Evolutionary conservation across 2,329 filamentous ascomycete genomes (phyloP).

Genomic region (Ceratocystis destructans): DNA sequence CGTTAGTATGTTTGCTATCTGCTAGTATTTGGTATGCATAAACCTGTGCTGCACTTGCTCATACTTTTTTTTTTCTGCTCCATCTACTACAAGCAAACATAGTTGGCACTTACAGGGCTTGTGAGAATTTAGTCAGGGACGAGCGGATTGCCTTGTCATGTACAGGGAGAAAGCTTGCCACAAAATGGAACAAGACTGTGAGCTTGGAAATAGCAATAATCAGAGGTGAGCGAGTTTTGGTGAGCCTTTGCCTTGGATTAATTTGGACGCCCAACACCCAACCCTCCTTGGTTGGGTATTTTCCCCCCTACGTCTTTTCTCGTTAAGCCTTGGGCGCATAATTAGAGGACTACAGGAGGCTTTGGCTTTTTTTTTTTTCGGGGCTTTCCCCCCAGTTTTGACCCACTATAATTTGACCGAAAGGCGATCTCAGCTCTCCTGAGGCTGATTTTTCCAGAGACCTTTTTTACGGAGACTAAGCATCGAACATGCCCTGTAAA

Average conservation of each 20-base stretch:
- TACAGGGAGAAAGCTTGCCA: neutral
- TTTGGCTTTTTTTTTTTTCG: neutral
- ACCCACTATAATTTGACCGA: neutral
- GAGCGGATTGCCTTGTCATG: neutral
- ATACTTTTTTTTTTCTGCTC: neutral
- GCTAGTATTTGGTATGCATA: neutral
- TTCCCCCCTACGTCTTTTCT: too few species aligned
- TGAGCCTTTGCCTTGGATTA: neutral
- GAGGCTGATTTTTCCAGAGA: neutral
- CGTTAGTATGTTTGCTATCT: neutral
- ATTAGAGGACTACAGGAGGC: neutral
- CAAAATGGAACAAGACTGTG: neutral
- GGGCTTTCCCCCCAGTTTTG: neutral
- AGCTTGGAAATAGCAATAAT: too few species aligned
- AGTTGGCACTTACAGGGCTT: neutral
- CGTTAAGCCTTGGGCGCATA: neutral
- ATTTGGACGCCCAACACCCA: neutral
- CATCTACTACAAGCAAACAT: neutral
- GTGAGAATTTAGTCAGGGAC: conserved; percentile 6
- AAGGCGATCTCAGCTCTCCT: neutral
- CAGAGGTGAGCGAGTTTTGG: neutral
- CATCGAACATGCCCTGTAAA: neutral
- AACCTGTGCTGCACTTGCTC: neutral
- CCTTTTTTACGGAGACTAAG: neutral
- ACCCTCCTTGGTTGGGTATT: too few species aligned